Base-by-base conservation (phyloP, 169 alveolate species). In the Plasmodium sp. region DNA sequence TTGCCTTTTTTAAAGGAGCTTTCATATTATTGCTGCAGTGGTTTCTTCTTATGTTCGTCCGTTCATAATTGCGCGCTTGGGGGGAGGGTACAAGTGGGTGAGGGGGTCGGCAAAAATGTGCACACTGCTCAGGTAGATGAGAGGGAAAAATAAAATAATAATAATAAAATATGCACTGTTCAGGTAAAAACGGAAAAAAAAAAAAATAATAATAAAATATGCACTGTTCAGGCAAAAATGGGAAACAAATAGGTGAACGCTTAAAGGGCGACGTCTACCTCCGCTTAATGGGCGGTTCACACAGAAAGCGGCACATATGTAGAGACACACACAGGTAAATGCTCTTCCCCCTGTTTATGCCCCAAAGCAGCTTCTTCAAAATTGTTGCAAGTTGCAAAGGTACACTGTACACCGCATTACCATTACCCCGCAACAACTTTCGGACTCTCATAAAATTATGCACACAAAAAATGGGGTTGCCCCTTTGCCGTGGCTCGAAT, bases 1-100 rank as follows among this genome's bases (percentile, higher is more conserved):
- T 90, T 81, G 73, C 14, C 82, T 85, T 85, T 75, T 85, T 85
- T 51, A 51, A 75, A 85, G 93, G 84, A 75, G 34, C 73, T 77
- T 85, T 85, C 93, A 85, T 85, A 74, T 73, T 85, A 75, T 51
- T 33, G 58, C 45, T 62, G 75, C 14, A 62, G 75, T 62, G 7
- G 31, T 22, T 62, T 62, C 10, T 62, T 62, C 34, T 62, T 34
- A 18, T 62, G 31, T 62, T 62, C 36, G 75, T 62, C 75, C 75
- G 10, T 67, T 36, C 74, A 84, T 36, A 39, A 62, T 67, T 54
- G 14, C 31, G 75, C 62, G n/a, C 31, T 3, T 56, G 27, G n/a
- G 72, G 72, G 72, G 5, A 3, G n/a, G 72, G 72, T 39, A 39
- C 9, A 39, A 39, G 72, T 56, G 22, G 34, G 58, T 3, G 16